Base-by-base conservation (phyloP, 2,329 filamentous ascomycete genomes). In the Sclerotinia trifoliorum region DNA sequence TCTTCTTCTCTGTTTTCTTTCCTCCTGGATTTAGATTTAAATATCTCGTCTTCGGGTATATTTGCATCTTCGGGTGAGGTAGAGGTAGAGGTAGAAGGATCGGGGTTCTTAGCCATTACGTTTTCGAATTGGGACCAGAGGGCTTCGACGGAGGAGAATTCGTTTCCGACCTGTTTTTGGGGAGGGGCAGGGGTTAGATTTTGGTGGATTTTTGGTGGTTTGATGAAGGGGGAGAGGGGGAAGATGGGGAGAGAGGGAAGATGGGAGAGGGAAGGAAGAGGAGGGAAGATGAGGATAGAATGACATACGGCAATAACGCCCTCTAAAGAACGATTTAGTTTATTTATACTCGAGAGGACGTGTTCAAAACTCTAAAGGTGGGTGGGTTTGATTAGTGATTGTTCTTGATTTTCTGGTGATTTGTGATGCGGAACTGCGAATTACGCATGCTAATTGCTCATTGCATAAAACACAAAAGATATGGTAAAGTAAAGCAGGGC, bases 71-170 rank as follows among this genome's bases (percentile, higher is more conserved):
- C 74, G 17, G 72, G 75, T 2, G 76, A 75, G 42, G 17, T 10
- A 3, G 44, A n/a, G n/a, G n/a, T n/a, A n/a, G n/a, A 15, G 24
- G 15, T 2, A 0, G 32, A 26, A 24, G 39, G 19, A 62, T 80
- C 81, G 3, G 81, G 80, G 67, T 90, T 85, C 75, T 90, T 92
- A 11, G 87, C 92, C 94, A 97, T 98, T 74, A 98, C 94, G 73
- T 90, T 91, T 81, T 99, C 95, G 77, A 99, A 98, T 76, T 96
- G 93, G 51, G 92, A 96, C 95, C 95, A 99, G 21, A 99, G 85
- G 42, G 93, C 93, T 79, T 99, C 95, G 55, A 99, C 95, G 5
- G 93, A 94, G n/a, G 91, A 90, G 80, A 99, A 97, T 77, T 99
- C 95, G 80, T 97, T 97, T 49, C 95, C 95, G 65, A 99, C 89